Base-by-base conservation (phyloP, 2,329 filamentous ascomycete species). In the Phoma herbarum region DNA sequence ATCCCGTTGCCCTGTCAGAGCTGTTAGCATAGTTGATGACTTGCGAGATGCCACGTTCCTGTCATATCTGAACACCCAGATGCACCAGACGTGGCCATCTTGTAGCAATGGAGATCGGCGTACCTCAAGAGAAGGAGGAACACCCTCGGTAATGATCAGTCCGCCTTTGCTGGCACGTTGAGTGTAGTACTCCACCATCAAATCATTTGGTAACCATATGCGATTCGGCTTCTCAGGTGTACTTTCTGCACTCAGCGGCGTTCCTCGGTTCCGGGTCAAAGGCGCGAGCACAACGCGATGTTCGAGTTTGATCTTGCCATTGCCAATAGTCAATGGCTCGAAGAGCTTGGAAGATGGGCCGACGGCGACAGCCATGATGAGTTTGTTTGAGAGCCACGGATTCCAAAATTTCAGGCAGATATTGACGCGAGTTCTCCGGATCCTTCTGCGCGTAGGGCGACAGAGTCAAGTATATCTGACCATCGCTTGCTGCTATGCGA, bases 101-200 rank as follows among this genome's bases (percentile, higher is more conserved):
- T 16, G n/a, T n/a, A 11, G 31, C 6, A 35, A 35, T n/a, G 31
- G 16, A 18, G 5, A 43, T 14, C n/a, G 14, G 11, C 47, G 51
- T 72, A 79, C 78, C 71, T 80, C 79, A 2, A 79, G 69, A 70
- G 68, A 82, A 69, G 76, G 84, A 75, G 79, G 80, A 4, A 83
- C 83, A 1, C 79, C 85, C 67, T 88, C 86, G 2, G 81, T 81
- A 59, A 88, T 84, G 29, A 88, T 66, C 1, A 88, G 76, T 1
- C 83, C 86, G 22, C 85, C 84, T 2, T 79, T 77, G 2, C 79
- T 76, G 26, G 77, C 80, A 26, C 84, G 79, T 64, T 86, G 83
- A 7, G 70, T 72, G 67, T 86, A 86, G 73, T 86, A 83, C 47
- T 83, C 78, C 12, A 70, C 66, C 5, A 78, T 76, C 18, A 71